phyloP scores from a whole-genome alignment of 2,329 filamentous ascomycete genomes.

The Metarhizium robertsii region DNA sequence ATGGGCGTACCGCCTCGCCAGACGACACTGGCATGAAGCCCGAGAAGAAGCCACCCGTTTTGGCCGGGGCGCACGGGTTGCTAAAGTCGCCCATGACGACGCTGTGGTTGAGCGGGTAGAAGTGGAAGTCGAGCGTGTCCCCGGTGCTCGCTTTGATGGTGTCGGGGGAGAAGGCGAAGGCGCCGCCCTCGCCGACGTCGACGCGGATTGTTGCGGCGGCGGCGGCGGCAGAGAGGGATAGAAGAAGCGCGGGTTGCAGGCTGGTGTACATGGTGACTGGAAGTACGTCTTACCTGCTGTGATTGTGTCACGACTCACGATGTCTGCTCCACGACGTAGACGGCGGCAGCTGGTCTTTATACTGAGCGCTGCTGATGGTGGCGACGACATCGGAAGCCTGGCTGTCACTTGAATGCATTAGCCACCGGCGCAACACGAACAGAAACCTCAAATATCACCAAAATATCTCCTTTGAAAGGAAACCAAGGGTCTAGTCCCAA shows the following conservation, averaged over 20 bases:
- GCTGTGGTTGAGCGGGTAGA: conserved; percentile 37
- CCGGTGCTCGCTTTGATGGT: conserved; percentile 33
- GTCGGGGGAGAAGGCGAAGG: conserved; percentile 33
- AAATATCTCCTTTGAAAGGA: no score
- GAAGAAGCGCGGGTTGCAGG: no score
- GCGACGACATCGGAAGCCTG: no score
- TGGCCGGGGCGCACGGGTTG: conserved; percentile 33
- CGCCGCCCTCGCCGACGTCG: conserved; percentile 30
- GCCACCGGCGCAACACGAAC: no score
- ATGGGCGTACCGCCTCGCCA: background rate
- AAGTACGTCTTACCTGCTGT: no score
- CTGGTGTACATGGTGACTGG: no score
- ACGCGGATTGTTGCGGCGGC: conserved; percentile 19
- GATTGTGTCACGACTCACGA: no score
- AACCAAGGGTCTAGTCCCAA: background rate
- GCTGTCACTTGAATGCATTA: no score
- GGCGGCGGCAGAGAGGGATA: background rate
- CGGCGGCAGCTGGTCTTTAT: no score
- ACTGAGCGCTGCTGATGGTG: no score
- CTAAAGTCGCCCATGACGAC: conserved; percentile 38
- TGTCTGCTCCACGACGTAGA: no score
- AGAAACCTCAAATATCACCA: no score
- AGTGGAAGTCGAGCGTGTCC: conserved; percentile 45
- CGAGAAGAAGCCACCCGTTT: conserved; percentile 11
- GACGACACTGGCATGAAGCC: conserved; percentile 1